phyloP scores from a whole-genome alignment of 208 protist species.

The Leptomonas seymouri region DNA sequence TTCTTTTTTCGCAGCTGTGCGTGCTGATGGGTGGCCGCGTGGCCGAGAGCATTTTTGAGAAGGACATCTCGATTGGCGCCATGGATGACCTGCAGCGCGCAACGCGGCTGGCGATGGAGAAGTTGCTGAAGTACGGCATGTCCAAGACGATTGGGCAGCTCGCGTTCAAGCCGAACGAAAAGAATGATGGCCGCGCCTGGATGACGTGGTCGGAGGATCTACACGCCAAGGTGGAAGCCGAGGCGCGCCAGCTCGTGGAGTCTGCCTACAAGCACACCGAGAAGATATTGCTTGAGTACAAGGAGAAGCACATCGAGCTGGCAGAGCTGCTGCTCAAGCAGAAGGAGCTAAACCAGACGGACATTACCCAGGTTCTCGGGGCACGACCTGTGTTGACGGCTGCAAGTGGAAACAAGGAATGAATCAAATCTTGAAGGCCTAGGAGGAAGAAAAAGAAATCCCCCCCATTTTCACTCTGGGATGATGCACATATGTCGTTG shows the following conservation, averaged over 20 bases:
- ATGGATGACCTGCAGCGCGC: constrained; percentile 93
- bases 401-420: constrained; percentile 3
- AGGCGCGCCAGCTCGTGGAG: constrained; percentile 76
- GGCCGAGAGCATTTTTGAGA: constrained; percentile 86
- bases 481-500: no score
- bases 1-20: constrained; percentile 89
- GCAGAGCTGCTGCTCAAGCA: constrained; percentile 81
- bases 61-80: constrained; percentile 90
- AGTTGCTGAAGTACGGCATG: constrained; percentile 91
- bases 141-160: constrained; percentile 84
- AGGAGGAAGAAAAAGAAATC: constrained; percentile 19
- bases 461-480: no score
- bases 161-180: constrained; percentile 89
- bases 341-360: constrained; percentile 83
- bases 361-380: constrained; percentile 84
- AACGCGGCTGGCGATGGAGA: constrained; percentile 86
- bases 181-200: constrained; percentile 89
- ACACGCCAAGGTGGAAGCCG: constrained; percentile 85
- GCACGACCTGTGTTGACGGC: constrained; percentile 40
- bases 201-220: constrained; percentile 90
- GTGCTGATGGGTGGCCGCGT: constrained; percentile 92
- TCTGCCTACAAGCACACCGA: constrained; percentile 73
- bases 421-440: constrained; percentile 8
- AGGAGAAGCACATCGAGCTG: constrained; percentile 74
- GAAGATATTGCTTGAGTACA: constrained; percentile 67